Evolutionary conservation across 768 basidiomycete species (phyloP), one percentile per base, ranked within the genome.

Genomic region (Amanita phalloides): DNA sequence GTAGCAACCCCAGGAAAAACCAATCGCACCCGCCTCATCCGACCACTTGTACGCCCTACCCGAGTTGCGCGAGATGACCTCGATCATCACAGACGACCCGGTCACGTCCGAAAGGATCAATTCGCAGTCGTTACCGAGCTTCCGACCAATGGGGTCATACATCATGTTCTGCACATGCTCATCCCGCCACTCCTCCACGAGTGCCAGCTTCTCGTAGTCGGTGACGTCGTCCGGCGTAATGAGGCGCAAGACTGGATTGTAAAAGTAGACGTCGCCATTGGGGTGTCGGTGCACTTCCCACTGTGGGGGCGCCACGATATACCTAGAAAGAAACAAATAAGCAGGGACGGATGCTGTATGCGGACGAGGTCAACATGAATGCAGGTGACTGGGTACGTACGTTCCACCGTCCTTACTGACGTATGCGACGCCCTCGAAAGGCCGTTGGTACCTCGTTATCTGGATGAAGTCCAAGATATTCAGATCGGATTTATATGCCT

Each of bases 191-290:
- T 68, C 67, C 37, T 68, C 51, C 35, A 73, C 59, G 51, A 67
- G 60, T 42, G 55, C 56, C 35, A 71, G 59, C 44, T 62, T 69
- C 7, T 56, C 52, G 7, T 64, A 60, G 42, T 69, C 58, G 23
- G 64, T 62, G 42, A 75, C 65, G 54, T 74, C 61, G 51, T 72
- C 71, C 6, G 69, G 64, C 0, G 73, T 71, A 43, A 71, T 64
- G 45, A 74, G 46, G 17, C 67, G 66, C 38, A 69, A 56, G 14
- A 55, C 53, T 21, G 54, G 54, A 55, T 74, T 64, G 58, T 68
- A 68, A 60, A 64, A 76, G 57, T 76, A 76, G 41, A 68, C 56
- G 60, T 72, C 72, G 59, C 70, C 70, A 55, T 73, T 74, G n/a
- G 73, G 71, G 54, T 75, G 72, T 41, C 61, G 36, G 51, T 63